A percentile compares a stretch with the other conserved stretches of the same genome.
Conservation (phyloP, 768 basidiomycete species). For the Russula sp. region DNA sequence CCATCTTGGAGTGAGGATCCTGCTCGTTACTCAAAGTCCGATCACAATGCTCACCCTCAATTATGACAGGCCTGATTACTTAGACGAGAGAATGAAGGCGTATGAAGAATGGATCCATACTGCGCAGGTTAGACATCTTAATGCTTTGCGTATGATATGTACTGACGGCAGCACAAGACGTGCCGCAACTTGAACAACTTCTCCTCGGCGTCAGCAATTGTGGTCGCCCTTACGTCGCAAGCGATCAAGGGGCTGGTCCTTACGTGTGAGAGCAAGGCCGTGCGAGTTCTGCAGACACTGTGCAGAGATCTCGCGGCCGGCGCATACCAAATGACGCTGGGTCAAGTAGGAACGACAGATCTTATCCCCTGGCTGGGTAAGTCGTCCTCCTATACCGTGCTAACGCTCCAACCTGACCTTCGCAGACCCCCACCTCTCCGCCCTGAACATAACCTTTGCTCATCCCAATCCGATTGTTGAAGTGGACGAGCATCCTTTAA, state of each 20-base stretch:
- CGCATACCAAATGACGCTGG: neutral
- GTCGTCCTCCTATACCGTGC: neutral
- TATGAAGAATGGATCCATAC: slow-evolving; percentile 13
- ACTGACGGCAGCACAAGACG: neutral
- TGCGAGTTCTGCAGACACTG: neutral
- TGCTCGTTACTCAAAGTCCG: neutral
- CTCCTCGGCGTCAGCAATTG: slow-evolving; percentile 11
- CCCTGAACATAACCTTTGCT: slow-evolving; percentile 5
- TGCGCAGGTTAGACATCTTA: slow-evolving; percentile 9
- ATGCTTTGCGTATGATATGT: neutral
- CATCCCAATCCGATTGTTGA: neutral
- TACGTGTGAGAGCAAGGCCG: slow-evolving; percentile 12
- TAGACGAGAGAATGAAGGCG: slow-evolving; percentile 1
- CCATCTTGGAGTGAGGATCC: slow-evolving; percentile 1
- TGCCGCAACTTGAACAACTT: slow-evolving; percentile 13
- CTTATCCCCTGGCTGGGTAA: slow-evolving; percentile 16
- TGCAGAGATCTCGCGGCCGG: neutral
- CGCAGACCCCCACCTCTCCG: slow-evolving; percentile 7
- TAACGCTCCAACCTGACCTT: neutral
- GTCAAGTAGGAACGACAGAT: neutral
- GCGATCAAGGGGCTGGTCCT: neutral
- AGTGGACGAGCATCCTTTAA: slow-evolving; percentile 3
- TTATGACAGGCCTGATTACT: neutral
- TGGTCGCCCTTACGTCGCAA: slow-evolving; percentile 3
- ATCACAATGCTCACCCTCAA: neutral